Evolutionary conservation across 306 rosid genomes (phyloP), one percentile per base, ranked within the genome.

Genomic region (Rosa rugosa): DNA sequence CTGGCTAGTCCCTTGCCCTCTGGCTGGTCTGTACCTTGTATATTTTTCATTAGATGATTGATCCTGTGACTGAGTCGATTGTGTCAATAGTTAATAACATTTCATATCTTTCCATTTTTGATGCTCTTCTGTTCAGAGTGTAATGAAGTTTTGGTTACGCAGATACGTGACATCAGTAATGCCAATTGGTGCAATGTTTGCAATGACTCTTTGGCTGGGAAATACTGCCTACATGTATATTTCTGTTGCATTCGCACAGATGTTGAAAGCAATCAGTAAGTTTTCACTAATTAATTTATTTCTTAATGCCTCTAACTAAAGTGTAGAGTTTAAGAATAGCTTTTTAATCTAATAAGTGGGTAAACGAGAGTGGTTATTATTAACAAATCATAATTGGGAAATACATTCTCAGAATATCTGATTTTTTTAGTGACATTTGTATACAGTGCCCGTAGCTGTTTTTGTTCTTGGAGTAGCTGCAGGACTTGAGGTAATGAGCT

Each of bases 121-220:
- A 41, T 36, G 36, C 44, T 72, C 38, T 73, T 54, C 66, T 72
- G 47, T 44, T 47, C 71, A 71, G 18, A 63, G 46, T 47, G 78
- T 86, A 85, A 85, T 54, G 68, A 73, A 71, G 79, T 81, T 77
- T 63, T 81, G 63, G 50, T 88, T 84, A 75, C 87, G 70, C 93
- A 95, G 99, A 87, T 95, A 95, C 69, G 85, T 80, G 77, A 84
- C 94, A 66, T 95, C 99, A 14, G 99, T 95, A 44, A 86, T 91
- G 85, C 99, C 99, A 69, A 95, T 95, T 80, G 97, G 99, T 77
- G 98, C 97, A 75, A 93, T 88, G 94, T 95, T 95, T 85, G 99
- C 99, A 54, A 86, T 95, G 98, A 95, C 99, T 71, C 99, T 95
- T 83, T 95, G 98, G 99, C 90, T 95, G 81, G 99, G 99, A 81